These are phyloP conservation scores for Blastobotrys attinorum DNA, from an alignment of 805 yeast genomes.

Conservation along the genomic window DNA sequence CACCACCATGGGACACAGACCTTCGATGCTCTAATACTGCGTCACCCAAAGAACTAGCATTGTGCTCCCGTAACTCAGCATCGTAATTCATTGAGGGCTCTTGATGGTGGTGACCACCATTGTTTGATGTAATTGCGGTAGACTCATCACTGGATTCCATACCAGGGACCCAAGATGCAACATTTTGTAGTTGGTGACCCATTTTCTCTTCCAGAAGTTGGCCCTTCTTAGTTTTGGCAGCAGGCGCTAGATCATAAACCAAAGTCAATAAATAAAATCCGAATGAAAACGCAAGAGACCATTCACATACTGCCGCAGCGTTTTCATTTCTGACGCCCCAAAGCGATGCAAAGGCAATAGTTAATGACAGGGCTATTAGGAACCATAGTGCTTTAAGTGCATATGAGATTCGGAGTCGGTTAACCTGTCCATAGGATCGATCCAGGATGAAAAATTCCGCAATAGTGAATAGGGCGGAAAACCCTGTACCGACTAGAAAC, in stretches of 20 bases:
- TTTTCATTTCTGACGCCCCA: slow-evolving; percentile 32
- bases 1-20: too few relatives aligned
- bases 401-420: slow-evolving; percentile 35
- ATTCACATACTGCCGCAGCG: slow-evolving; percentile 63
- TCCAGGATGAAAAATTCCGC: slow-evolving; percentile 43
- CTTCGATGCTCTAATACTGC: slow-evolving; percentile 11
- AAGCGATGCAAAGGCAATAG: slow-evolving; percentile 53
- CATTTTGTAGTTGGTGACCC: background rate
- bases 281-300: slow-evolving; percentile 83
- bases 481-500: slow-evolving; percentile 60
- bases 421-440: slow-evolving; percentile 29
- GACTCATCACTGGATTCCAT: background rate
- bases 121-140: background rate
- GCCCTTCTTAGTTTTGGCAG: slow-evolving; percentile 35
- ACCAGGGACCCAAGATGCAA: slow-evolving; percentile 1
- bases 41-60: slow-evolving; percentile 10
- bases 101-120: slow-evolving; percentile 1
- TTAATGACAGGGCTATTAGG: slow-evolving; percentile 54
- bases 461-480: slow-evolving; percentile 40
- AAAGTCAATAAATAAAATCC: slow-evolving; percentile 59
- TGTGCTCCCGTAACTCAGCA: slow-evolving; percentile 8
- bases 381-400: slow-evolving; percentile 59
- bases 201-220: slow-evolving; percentile 13
- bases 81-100: background rate
- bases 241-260: slow-evolving; percentile 63